phyloP scores from a whole-genome alignment of 1,284 basidiomycete genomes.

The Austroboletus rostrupii region DNA sequence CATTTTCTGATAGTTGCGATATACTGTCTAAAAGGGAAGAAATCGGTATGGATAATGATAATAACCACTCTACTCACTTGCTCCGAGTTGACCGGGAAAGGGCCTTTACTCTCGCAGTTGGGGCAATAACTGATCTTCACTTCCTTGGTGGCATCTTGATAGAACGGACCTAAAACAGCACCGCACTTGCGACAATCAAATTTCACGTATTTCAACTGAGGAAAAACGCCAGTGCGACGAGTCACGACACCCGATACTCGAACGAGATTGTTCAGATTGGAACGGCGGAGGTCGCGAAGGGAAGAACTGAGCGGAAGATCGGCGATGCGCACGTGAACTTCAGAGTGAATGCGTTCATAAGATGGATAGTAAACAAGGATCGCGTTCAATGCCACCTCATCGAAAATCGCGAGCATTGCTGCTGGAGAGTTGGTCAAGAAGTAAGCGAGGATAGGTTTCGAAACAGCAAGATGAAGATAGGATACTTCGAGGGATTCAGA shows the following conservation, averaged over 20 bases:
- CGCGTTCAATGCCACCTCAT: constrained; percentile 90
- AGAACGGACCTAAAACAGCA: constrained; percentile 92
- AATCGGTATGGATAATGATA: neutral
- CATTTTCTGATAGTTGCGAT: constrained; percentile 99
- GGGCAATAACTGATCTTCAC: constrained; percentile 93
- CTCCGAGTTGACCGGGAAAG: constrained; percentile 95
- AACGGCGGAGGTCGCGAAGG: constrained; percentile 89
- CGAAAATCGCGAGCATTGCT: constrained; percentile 92
- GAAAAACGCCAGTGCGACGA: constrained; percentile 92
- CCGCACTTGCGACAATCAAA: constrained; percentile 96
- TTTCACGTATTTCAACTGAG: constrained; percentile 98
- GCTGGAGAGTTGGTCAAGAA: constrained; percentile 95
- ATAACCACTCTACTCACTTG: constrained; percentile 48
- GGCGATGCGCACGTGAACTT: constrained; percentile 96
- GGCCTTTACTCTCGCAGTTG: constrained; percentile 91
- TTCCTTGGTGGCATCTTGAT: constrained; percentile 94
- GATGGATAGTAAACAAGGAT: constrained; percentile 95
- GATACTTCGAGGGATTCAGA: constrained; percentile 97
- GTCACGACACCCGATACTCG: constrained; percentile 98
- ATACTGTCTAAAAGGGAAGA: constrained; percentile 74
- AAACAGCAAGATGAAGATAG: constrained; percentile 85
- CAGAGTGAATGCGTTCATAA: constrained; percentile 96
- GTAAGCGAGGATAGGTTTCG: constrained; percentile 94
- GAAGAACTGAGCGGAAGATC: constrained; percentile 89
- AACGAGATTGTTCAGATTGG: constrained; percentile 92